Evolutionary conservation across 2,329 filamentous ascomycete species (phyloP).

Genomic region (Annulohypoxylon truncatum): DNA sequence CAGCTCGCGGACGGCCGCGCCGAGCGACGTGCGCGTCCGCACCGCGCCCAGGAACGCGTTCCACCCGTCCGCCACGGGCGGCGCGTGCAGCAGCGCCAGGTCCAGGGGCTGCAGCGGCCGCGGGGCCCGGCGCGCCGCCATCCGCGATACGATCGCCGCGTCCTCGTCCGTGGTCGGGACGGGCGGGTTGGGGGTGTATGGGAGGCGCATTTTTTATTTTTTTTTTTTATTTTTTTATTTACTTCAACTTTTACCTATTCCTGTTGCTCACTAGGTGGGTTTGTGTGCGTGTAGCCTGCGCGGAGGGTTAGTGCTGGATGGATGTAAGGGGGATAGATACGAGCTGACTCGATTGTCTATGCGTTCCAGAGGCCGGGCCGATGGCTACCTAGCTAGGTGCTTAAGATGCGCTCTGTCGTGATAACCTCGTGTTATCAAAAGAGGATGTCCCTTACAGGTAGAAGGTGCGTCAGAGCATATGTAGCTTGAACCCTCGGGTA

Average conservation of each 20-base stretch:
- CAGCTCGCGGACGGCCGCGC: conserved; percentile 74
- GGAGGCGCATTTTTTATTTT: conserved; percentile 76
- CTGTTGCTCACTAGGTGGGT: no score
- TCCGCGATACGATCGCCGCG: conserved; percentile 69
- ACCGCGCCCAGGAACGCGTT: conserved; percentile 75
- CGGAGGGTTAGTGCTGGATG: background rate
- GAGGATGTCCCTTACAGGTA: background rate
- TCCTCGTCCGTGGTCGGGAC: conserved; percentile 58
- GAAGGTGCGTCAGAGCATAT: background rate
- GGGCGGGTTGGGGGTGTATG: conserved; percentile 69
- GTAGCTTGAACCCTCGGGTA: conserved; percentile 9
- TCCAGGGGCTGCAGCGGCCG: conserved; percentile 81
- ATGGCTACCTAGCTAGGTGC: background rate
- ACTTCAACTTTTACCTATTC: no score
- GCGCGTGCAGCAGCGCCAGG: conserved; percentile 78
- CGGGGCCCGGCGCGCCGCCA: conserved; percentile 73
- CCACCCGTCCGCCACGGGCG: conserved; percentile 80
- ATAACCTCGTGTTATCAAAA: background rate
- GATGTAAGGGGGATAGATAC: background rate
- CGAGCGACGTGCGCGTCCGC: conserved; percentile 63
- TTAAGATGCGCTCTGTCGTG: background rate
- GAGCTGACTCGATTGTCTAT: background rate
- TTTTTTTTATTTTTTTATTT: no score
- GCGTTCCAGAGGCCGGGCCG: background rate
- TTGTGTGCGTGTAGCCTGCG: background rate